These are phyloP conservation scores for Zygosaccharomyces lentus DNA, from an alignment of 805 yeast genomes.

Conservation along the genomic window DNA sequence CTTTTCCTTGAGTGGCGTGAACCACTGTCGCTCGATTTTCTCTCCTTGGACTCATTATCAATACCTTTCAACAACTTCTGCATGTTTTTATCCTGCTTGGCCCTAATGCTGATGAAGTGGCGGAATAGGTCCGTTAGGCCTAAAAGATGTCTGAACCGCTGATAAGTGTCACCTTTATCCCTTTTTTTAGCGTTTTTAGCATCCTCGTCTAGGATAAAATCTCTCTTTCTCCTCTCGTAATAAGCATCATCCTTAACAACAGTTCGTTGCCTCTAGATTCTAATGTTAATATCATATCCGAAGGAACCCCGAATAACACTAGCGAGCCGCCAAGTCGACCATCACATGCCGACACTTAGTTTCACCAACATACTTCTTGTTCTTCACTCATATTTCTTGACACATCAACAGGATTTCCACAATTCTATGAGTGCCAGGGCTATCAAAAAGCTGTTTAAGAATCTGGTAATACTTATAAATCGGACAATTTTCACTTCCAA, in stretches of 20 bases:
- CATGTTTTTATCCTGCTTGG: conserved; percentile 71
- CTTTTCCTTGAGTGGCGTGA: conserved; percentile 69
- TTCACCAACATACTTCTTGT: conserved; percentile 3
- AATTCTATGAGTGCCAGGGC: background rate
- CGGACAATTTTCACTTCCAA: background rate
- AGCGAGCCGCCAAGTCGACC: conserved; percentile 4
- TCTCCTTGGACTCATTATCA: conserved; percentile 46
- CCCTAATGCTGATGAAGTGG: conserved; percentile 77
- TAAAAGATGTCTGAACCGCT: conserved; percentile 73
- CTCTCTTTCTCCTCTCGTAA: conserved; percentile 40
- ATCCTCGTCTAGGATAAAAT: conserved; percentile 50
- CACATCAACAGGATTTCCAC: background rate
- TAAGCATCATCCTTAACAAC: conserved; percentile 25
- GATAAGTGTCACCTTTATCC: conserved; percentile 64
- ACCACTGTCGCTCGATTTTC: conserved; percentile 29
- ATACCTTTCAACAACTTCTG: conserved; percentile 54
- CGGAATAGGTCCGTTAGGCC: conserved; percentile 83
- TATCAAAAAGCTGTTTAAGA: background rate
- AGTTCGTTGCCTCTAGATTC: conserved; percentile 4
- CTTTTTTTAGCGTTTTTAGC: conserved; percentile 53
- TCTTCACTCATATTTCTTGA: background rate
- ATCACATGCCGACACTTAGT: background rate
- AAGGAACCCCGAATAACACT: background rate
- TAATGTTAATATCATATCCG: conserved; percentile 3
- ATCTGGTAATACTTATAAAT: background rate